Evolutionary conservation across 1,284 basidiomycete genomes (phyloP).

Genomic region (Ustilago shanxiensis): DNA sequence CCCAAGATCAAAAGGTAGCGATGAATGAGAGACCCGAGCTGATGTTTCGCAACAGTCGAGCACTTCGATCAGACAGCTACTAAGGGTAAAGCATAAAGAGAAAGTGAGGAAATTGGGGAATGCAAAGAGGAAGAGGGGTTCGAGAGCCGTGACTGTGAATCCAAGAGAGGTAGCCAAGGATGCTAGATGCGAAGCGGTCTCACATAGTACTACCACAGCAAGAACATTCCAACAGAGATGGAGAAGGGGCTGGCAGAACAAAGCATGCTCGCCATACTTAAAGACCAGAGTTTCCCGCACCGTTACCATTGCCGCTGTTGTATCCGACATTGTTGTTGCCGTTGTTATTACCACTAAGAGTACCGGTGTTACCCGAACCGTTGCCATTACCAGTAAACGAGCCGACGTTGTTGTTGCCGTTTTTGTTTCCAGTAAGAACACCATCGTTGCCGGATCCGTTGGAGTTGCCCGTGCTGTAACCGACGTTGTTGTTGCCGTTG

Average conservation of each 20-base stretch:
- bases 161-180: background rate
- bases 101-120: background rate
- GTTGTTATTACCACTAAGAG: background rate
- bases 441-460: background rate
- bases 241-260: too few species aligned
- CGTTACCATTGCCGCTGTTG: background rate
- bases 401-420: background rate
- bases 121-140: too few species aligned
- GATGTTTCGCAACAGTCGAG: slow-evolving; percentile 7
- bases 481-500: background rate
- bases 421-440: background rate
- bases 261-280: background rate
- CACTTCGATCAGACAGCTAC: slow-evolving; percentile 8
- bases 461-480: background rate
- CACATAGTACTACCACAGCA: background rate
- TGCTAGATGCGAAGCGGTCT: background rate
- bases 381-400: background rate
- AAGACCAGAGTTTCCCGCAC: background rate
- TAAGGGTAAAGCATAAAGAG: slow-evolving; percentile 3
- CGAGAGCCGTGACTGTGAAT: too few species aligned
- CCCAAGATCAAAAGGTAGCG: background rate
- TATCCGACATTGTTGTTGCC: background rate
- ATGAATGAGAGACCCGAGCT: slow-evolving; percentile 8
- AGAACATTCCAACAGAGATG: background rate
- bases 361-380: background rate